Evolutionary conservation across 441 rosid genomes (phyloP).

Genomic region (Populus hybrid): DNA sequence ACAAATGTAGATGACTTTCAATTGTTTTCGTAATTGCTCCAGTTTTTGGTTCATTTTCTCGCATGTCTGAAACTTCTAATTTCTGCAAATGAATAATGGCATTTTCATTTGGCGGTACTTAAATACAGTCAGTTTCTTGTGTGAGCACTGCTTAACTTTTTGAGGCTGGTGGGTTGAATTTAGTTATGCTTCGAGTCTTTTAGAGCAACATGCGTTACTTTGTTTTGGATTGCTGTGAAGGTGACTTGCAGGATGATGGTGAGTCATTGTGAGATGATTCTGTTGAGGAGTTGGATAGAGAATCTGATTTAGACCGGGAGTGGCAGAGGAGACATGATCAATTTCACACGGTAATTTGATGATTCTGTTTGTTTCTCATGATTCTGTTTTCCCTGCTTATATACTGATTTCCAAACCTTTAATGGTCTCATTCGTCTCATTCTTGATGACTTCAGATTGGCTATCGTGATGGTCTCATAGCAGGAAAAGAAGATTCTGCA

Average conservation of each 20-base stretch:
- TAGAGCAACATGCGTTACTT: not conserved
- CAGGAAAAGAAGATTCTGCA: constrained; percentile 52
- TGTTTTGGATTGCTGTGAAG: not conserved
- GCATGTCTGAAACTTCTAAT: not conserved
- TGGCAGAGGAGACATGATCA: not conserved
- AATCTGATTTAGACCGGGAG: not conserved
- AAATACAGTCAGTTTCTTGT: not conserved
- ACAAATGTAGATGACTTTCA: not conserved
- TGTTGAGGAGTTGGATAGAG: not conserved
- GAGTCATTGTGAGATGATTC: not conserved
- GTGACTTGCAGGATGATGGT: not conserved
- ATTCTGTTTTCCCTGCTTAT: not conserved
- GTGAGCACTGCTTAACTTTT: not conserved
- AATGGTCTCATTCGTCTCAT: not conserved
- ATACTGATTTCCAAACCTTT: not conserved
- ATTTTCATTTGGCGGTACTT: not conserved
- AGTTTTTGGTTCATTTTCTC: not conserved
- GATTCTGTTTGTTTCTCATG: not conserved
- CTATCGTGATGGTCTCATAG: constrained; percentile 2
- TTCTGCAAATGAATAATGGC: not conserved
- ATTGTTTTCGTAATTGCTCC: not conserved
- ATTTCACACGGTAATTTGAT: constrained; percentile 3
- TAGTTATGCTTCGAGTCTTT: not conserved
- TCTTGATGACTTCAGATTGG: not conserved
- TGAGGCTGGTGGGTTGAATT: not conserved